phyloP scores from a whole-genome alignment of 176 grass and related monocot species.

The Cenchrus fungigraminus region DNA sequence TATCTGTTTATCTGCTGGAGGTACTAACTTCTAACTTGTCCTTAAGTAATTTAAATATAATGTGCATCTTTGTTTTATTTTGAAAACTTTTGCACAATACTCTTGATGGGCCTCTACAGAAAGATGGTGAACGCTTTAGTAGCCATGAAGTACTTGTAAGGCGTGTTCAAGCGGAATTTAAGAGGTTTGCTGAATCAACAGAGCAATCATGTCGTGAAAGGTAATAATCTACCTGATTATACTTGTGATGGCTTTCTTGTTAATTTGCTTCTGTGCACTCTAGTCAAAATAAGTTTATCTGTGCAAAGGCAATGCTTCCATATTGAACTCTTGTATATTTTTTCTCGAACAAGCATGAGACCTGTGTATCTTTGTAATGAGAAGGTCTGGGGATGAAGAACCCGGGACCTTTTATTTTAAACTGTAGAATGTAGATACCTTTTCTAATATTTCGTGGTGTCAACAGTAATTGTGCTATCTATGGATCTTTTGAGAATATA shows the following conservation, averaged over 20 bases:
- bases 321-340: slow-evolving; percentile 23
- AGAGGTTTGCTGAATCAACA: slow-evolving; percentile 84
- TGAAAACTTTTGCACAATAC: background rate
- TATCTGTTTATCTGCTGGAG: slow-evolving; percentile 78
- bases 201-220: slow-evolving; percentile 78
- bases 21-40: slow-evolving; percentile 59
- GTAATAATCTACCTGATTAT: slow-evolving; percentile 53
- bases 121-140: slow-evolving; percentile 79
- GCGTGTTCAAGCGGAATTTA: slow-evolving; percentile 73
- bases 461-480: background rate
- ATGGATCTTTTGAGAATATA: slow-evolving; percentile 16
- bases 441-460: slow-evolving; percentile 15
- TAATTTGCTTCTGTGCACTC: slow-evolving; percentile 32
- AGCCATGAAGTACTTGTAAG: slow-evolving; percentile 86
- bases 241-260: slow-evolving; percentile 26
- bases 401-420: background rate
- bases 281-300: slow-evolving; percentile 16
- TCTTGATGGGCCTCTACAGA: slow-evolving; percentile 61
- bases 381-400: too few relatives aligned
- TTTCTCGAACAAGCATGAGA: too few relatives aligned
- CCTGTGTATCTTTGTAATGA: too few relatives aligned
- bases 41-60: slow-evolving; percentile 21
- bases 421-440: background rate
- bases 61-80: slow-evolving; percentile 23
- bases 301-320: background rate